Evolutionary conservation across 1,284 basidiomycete genomes (phyloP).

Genomic region (Sporisorium exsertum): DNA sequence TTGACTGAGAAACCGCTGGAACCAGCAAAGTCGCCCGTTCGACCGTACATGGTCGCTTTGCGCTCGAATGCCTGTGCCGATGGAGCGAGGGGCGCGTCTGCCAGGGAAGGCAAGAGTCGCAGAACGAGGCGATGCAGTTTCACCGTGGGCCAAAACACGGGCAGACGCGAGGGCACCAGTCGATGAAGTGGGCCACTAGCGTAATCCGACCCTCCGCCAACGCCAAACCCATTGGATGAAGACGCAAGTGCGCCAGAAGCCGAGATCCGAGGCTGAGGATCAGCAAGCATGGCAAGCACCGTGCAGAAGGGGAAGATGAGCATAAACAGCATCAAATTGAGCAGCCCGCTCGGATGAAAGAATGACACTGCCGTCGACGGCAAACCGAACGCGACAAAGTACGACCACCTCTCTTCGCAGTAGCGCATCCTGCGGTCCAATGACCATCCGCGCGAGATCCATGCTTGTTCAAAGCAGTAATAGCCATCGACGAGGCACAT

Average conservation of each 20-base stretch:
- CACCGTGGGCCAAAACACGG: slow-evolving; percentile 66
- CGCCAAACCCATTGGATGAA: slow-evolving; percentile 21
- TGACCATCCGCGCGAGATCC: slow-evolving; percentile 62
- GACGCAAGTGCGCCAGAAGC: slow-evolving; percentile 42
- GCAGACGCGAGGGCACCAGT: slow-evolving; percentile 60
- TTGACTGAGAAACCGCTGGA: slow-evolving; percentile 32
- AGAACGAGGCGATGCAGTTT: slow-evolving; percentile 43
- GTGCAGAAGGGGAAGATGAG: slow-evolving; percentile 66
- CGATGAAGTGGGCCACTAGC: slow-evolving; percentile 44
- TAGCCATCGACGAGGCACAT: slow-evolving; percentile 67
- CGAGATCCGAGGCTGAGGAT: slow-evolving; percentile 58
- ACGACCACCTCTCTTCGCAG: slow-evolving; percentile 67
- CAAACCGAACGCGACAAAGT: slow-evolving; percentile 66
- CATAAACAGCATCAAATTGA: slow-evolving; percentile 69
- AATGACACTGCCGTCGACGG: slow-evolving; percentile 66
- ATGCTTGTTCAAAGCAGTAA: slow-evolving; percentile 68
- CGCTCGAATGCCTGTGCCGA: slow-evolving; percentile 40
- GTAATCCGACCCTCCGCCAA: slow-evolving; percentile 23
- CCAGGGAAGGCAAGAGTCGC: slow-evolving; percentile 23
- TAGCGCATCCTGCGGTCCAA: slow-evolving; percentile 63
- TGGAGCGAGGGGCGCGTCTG: slow-evolving; percentile 24
- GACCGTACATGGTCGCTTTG: slow-evolving; percentile 30
- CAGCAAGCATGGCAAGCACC: slow-evolving; percentile 63
- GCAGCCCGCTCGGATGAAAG: slow-evolving; percentile 66
- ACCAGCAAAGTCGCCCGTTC: slow-evolving; percentile 10